Percentiles rank a stretch among this genome's conserved stretches.
phyloP scores from a whole-genome alignment of 768 basidiomycete genomes.

The Naganishia antarctica region DNA sequence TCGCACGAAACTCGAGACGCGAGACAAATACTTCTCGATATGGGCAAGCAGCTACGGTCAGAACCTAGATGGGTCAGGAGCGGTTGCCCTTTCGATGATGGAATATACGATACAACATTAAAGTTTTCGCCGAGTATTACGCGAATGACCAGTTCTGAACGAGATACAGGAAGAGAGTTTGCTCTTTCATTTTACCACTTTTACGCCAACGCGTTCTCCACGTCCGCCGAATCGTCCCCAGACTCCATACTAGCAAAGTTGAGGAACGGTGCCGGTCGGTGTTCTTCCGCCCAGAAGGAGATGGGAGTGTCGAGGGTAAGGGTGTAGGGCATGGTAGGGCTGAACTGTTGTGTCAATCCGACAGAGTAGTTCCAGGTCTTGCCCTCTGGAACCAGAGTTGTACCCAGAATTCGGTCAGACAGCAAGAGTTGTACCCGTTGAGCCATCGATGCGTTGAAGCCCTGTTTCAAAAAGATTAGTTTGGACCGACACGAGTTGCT shows the following conservation, averaged over 20 bases:
- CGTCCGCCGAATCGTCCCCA: slow-evolving; percentile 88
- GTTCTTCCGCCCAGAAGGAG: slow-evolving; percentile 92
- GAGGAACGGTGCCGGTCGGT: slow-evolving; percentile 88
- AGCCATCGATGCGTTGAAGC: slow-evolving; percentile 98
- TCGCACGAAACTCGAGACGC: no score
- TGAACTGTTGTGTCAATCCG: slow-evolving; percentile 86
- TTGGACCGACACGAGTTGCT: neutral
- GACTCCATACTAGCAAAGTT: slow-evolving; percentile 89
- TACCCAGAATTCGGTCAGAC: slow-evolving; percentile 91
- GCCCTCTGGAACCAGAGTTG: slow-evolving; percentile 90
- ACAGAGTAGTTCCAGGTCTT: slow-evolving; percentile 96
- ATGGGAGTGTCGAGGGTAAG: slow-evolving; percentile 89
- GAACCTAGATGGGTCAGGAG: no score
- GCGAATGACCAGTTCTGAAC: no score
- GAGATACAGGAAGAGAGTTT: no score
- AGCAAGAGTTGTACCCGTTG: slow-evolving; percentile 82
- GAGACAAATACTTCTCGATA: no score
- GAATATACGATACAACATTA: no score
- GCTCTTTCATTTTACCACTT: no score
- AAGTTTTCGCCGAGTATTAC: no score
- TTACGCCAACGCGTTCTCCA: slow-evolving; percentile 88
- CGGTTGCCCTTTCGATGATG: no score
- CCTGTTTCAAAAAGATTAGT: slow-evolving; percentile 50
- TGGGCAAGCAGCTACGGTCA: no score
- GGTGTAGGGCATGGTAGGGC: slow-evolving; percentile 69